These are phyloP conservation scores for Cyberlindnera suaveolens DNA, from an alignment of 805 yeast species.

Conservation along the genomic window DNA sequence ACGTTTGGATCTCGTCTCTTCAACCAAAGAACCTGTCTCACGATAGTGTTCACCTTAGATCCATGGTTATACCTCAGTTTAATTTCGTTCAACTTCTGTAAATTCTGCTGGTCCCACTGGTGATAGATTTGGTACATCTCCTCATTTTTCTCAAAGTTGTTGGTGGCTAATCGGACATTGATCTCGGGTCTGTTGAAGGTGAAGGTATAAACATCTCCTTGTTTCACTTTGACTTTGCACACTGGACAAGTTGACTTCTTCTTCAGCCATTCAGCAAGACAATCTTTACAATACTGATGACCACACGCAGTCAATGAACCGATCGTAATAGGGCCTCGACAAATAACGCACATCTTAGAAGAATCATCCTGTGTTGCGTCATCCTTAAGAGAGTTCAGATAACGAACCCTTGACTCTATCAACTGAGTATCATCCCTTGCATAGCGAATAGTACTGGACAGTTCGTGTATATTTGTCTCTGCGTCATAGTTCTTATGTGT, in stretches of 20 bases:
- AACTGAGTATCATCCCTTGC: conserved; percentile 1
- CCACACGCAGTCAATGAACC: conserved; percentile 91
- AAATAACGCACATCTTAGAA: conserved; percentile 63
- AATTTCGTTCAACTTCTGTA: conserved; percentile 41
- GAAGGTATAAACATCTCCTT: conserved; percentile 59
- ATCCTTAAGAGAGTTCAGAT: conserved; percentile 40
- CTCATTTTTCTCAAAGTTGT: conserved; percentile 10
- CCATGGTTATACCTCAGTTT: conserved; percentile 54
- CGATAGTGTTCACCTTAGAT: conserved; percentile 78
- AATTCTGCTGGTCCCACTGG: conserved; percentile 34
- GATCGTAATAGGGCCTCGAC: conserved; percentile 59
- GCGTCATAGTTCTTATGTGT: conserved; percentile 12
- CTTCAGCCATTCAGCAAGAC: conserved; percentile 69
- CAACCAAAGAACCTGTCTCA: conserved; percentile 64
- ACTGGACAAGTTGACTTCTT: conserved; percentile 65
- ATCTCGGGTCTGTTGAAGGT: conserved; percentile 51
- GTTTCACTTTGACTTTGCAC: conserved; percentile 53
- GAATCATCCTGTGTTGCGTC: conserved; percentile 16
- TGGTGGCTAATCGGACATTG: conserved; percentile 39
- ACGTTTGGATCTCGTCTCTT: conserved; percentile 40
- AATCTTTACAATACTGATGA: conserved; percentile 80
- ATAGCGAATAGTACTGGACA: neutral
- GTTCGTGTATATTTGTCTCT: neutral
- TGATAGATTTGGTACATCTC: conserved; percentile 18
- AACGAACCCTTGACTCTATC: conserved; percentile 37